Percentiles rank a stretch among this genome's conserved stretches.
Evolutionary conservation across 257 asterid genomes (phyloP).

Genomic region (Cruciata laevipes): DNA sequence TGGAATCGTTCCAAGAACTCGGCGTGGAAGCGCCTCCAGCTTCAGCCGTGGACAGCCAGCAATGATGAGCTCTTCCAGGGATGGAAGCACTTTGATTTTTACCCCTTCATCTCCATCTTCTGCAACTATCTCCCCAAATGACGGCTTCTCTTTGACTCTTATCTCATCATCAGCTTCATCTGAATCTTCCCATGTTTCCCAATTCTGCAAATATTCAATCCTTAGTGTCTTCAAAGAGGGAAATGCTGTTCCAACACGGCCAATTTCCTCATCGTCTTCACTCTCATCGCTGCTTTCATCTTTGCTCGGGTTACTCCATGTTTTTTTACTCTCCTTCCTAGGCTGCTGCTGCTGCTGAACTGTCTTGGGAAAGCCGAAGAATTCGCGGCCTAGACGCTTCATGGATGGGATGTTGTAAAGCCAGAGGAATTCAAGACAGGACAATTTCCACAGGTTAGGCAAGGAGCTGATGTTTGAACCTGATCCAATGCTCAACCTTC

Average conservation of each 20-base stretch:
- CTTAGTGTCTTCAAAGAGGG: background rate
- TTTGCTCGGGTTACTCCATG: background rate
- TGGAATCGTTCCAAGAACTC: background rate
- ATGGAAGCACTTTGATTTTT: background rate
- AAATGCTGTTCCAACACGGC: background rate
- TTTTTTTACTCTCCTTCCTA: background rate
- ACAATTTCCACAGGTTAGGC: conserved; percentile 3
- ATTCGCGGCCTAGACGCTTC: background rate
- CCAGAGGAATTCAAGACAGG: background rate
- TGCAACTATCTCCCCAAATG: background rate
- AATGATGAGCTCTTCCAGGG: background rate
- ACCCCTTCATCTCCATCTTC: background rate
- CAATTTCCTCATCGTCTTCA: background rate
- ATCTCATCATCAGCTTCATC: background rate
- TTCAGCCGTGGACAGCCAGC: background rate
- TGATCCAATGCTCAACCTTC: background rate
- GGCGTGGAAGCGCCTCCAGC: background rate
- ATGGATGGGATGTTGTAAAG: background rate
- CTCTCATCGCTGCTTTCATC: background rate
- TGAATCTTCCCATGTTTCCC: conserved; percentile 9
- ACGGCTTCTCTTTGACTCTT: background rate
- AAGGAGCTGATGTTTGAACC: background rate
- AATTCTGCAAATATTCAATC: background rate
- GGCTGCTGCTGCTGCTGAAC: background rate
- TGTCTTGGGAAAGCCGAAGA: background rate